Evolutionary conservation across 2,329 filamentous ascomycete species (phyloP).

Genomic region (Pleomassaria siparia): DNA sequence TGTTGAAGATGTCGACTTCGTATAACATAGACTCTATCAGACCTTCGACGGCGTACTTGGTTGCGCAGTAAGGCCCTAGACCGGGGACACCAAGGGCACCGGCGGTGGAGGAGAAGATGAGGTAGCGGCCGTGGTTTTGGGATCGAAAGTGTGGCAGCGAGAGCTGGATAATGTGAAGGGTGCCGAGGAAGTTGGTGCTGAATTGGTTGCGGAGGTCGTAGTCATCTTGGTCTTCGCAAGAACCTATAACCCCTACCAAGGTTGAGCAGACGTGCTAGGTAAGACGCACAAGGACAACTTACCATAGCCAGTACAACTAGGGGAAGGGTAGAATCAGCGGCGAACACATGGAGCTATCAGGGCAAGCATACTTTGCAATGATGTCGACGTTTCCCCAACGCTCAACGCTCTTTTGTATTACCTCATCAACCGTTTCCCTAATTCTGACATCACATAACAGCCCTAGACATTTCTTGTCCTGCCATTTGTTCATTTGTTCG

Average conservation of each 20-base stretch:
- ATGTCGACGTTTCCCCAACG: slow-evolving; percentile 83
- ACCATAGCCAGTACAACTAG: slow-evolving; percentile 82
- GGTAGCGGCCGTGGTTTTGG: slow-evolving; percentile 73
- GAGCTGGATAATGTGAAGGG: slow-evolving; percentile 86
- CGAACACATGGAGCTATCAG: neutral
- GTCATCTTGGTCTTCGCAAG: slow-evolving; percentile 96
- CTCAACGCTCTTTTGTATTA: slow-evolving; percentile 69
- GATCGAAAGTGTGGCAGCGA: slow-evolving; percentile 85
- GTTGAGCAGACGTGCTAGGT: neutral
- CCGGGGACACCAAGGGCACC: slow-evolving; percentile 93
- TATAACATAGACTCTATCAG: slow-evolving; percentile 96
- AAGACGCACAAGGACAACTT: slow-evolving; percentile 2
- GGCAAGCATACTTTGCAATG: slow-evolving; percentile 67
- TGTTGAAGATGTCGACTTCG: slow-evolving; percentile 87
- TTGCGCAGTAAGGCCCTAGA: slow-evolving; percentile 90
- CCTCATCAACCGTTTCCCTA: slow-evolving; percentile 72
- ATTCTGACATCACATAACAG: slow-evolving; percentile 89
- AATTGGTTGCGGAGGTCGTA: slow-evolving; percentile 94
- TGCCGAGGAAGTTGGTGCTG: slow-evolving; percentile 97
- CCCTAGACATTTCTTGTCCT: slow-evolving; percentile 68
- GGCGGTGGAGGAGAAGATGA: slow-evolving; percentile 92
- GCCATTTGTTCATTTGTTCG: slow-evolving; percentile 70
- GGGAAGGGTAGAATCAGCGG: neutral
- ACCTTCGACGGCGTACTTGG: slow-evolving; percentile 95
- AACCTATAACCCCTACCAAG: slow-evolving; percentile 69